These are phyloP conservation scores for Scedosporium boydii DNA, from an alignment of 2,329 filamentous ascomycete species.

Conservation along the genomic window DNA sequence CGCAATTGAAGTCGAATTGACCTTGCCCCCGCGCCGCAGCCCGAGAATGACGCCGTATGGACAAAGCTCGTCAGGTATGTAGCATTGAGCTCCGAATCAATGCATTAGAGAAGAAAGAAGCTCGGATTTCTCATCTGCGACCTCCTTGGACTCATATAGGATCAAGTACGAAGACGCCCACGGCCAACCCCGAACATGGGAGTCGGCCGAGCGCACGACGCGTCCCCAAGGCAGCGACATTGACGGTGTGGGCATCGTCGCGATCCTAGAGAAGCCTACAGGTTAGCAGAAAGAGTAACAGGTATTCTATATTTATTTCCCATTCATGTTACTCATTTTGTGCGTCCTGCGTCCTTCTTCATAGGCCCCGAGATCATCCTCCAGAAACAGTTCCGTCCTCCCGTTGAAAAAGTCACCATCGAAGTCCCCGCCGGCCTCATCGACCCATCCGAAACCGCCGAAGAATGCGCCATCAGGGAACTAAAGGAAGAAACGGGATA, in stretches of 20 bases:
- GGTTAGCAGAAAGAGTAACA: slow-evolving; percentile 19
- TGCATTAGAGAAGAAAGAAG: background rate
- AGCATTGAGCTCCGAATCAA: background rate
- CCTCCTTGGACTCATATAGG: slow-evolving; percentile 22
- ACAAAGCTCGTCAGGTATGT: slow-evolving; percentile 48
- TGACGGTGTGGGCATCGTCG: slow-evolving; percentile 66
- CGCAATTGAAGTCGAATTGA: background rate
- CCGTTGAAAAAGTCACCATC: slow-evolving; percentile 48
- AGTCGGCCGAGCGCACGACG: slow-evolving; percentile 62
- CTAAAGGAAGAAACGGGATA: slow-evolving; percentile 60
- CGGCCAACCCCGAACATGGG: slow-evolving; percentile 54
- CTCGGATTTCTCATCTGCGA: no score
- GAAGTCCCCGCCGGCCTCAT: slow-evolving; percentile 57
- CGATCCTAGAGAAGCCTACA: slow-evolving; percentile 48
- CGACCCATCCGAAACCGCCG: slow-evolving; percentile 51
- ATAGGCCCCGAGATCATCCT: slow-evolving; percentile 46
- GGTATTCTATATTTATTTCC: no score
- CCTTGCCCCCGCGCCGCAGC: slow-evolving; percentile 19
- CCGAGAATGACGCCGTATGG: slow-evolving; percentile 47
- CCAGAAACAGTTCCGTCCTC: slow-evolving; percentile 59
- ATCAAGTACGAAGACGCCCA: slow-evolving; percentile 56
- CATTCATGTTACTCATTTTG: background rate
- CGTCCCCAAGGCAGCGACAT: slow-evolving; percentile 52
- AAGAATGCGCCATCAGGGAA: slow-evolving; percentile 53
- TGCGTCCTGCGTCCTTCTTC: background rate